phyloP scores from a whole-genome alignment of 352 stramenopile genomes.

The Aphanomyces stellatus region DNA sequence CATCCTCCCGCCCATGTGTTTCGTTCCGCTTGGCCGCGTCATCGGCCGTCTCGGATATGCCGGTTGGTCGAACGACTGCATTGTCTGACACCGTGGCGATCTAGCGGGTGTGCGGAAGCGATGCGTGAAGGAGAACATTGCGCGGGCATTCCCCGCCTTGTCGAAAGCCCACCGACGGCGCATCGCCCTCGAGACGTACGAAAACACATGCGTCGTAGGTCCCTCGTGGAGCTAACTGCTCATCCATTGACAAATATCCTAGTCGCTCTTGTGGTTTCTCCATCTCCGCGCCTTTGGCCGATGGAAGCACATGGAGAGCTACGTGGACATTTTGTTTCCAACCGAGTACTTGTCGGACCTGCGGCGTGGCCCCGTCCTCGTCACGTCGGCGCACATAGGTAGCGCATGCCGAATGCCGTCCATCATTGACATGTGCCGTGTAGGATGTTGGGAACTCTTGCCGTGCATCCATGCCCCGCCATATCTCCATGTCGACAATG shows the following conservation, averaged over 20 bases:
- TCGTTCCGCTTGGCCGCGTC: constrained; percentile 1
- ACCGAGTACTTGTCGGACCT: constrained; percentile 6
- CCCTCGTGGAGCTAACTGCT: no score
- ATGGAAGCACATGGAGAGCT: constrained; percentile 8
- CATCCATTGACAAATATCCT: neutral
- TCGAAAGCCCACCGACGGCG: neutral
- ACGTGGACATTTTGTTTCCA: constrained; percentile 9
- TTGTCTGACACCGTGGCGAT: neutral
- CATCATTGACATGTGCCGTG: neutral
- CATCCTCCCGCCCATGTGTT: neutral
- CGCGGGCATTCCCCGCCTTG: neutral
- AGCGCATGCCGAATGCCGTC: neutral
- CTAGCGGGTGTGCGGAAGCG: neutral
- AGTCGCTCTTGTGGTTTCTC: constrained; percentile 16
- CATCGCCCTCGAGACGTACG: constrained; percentile 2
- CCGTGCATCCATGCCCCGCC: constrained; percentile 10
- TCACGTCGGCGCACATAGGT: constrained; percentile 12
- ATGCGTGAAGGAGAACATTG: neutral
- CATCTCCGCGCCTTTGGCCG: constrained; percentile 12
- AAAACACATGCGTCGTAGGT: constrained; percentile 5
- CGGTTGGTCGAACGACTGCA: neutral
- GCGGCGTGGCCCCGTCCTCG: neutral
- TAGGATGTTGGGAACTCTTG: constrained; percentile 19
- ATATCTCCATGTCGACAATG: neutral
- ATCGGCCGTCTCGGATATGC: neutral